phyloP scores from a whole-genome alignment of 352 stramenopile species.

The Phytophthora agathidicida region DNA sequence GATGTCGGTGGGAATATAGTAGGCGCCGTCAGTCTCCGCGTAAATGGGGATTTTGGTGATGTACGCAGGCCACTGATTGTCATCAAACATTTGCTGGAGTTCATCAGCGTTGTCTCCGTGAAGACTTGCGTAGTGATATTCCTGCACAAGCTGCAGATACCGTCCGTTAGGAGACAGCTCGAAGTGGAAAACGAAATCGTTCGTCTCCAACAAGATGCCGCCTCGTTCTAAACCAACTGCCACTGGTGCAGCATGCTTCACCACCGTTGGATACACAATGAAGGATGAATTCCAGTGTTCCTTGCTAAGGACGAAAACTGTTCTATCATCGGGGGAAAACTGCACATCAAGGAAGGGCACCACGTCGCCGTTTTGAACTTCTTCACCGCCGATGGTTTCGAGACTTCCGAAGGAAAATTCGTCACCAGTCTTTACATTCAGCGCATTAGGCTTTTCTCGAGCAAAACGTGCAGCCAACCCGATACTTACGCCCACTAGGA shows the following conservation, averaged over 20 bases:
- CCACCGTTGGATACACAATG: conserved; percentile 73
- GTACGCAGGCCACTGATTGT: conserved; percentile 74
- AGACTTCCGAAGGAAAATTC: conserved; percentile 27
- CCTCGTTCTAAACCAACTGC: conserved; percentile 51
- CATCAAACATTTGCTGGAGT: conserved; percentile 58
- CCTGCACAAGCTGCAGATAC: conserved; percentile 56
- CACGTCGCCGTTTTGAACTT: conserved; percentile 15
- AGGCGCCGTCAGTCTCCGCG: conserved; percentile 61
- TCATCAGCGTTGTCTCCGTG: conserved; percentile 44
- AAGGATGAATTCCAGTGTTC: conserved; percentile 66
- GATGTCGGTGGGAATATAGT: conserved; percentile 51
- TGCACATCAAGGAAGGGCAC: conserved; percentile 52
- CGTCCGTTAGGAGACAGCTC: conserved; percentile 38
- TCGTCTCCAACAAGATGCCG: conserved; percentile 61
- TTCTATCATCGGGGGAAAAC: conserved; percentile 27
- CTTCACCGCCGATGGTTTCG: conserved; percentile 30
- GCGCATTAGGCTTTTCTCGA: conserved; percentile 4
- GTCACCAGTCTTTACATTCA: conserved; percentile 2
- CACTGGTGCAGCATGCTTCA: conserved; percentile 55
- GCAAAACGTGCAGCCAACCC: conserved; percentile 28
- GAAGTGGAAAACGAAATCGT: conserved; percentile 76
- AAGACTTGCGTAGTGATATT: conserved; percentile 59
- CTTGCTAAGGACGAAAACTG: conserved; percentile 65
- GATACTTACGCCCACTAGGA: conserved; percentile 36
- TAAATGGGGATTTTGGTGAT: conserved; percentile 59